A percentile compares a stretch with the other conserved stretches of the same genome.
phyloP scores from a whole-genome alignment of 805 yeast genomes.

The Wickerhamomyces strasburgensis region DNA sequence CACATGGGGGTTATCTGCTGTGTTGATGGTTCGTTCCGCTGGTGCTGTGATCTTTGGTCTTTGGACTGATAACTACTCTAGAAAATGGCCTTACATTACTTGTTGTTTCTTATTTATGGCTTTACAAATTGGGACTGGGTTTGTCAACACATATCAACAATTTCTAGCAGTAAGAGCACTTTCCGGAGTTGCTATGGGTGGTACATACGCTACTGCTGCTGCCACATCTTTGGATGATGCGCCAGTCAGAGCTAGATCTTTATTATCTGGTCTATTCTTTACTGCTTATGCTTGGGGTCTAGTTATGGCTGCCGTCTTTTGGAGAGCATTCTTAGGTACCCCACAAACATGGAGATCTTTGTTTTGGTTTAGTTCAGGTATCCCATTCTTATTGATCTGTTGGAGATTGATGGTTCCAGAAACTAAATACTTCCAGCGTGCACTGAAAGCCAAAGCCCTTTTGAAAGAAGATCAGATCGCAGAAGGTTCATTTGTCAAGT shows the following conservation, averaged over 20 bases:
- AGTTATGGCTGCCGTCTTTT: constrained; percentile 57
- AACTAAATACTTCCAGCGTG: constrained; percentile 43
- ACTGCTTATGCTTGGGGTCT: constrained; percentile 63
- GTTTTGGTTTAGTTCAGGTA: constrained; percentile 69
- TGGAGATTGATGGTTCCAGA: constrained; percentile 61
- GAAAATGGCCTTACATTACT: constrained; percentile 62
- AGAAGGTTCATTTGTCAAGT: constrained; percentile 25
- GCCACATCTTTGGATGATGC: constrained; percentile 55
- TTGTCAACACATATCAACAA: constrained; percentile 49
- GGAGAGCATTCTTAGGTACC: constrained; percentile 50
- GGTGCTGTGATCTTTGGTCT: constrained; percentile 68
- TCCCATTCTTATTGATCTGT: constrained; percentile 50
- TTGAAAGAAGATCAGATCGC: constrained; percentile 25
- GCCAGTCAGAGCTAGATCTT: constrained; percentile 56
- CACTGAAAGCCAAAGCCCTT: constrained; percentile 26
- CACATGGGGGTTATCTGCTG: constrained; percentile 73
- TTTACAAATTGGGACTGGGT: constrained; percentile 64
- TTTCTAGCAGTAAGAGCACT: constrained; percentile 59
- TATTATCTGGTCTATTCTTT: constrained; percentile 56
- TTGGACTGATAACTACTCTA: constrained; percentile 57
- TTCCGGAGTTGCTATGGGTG: constrained; percentile 56
- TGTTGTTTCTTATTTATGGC: constrained; percentile 47
- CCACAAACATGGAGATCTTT: constrained; percentile 60
- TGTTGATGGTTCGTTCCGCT: constrained; percentile 64
- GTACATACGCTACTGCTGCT: constrained; percentile 39